Evolutionary conservation across 2,329 filamentous ascomycete species (phyloP).

Genomic region (Sporothrix euskadiensis): DNA sequence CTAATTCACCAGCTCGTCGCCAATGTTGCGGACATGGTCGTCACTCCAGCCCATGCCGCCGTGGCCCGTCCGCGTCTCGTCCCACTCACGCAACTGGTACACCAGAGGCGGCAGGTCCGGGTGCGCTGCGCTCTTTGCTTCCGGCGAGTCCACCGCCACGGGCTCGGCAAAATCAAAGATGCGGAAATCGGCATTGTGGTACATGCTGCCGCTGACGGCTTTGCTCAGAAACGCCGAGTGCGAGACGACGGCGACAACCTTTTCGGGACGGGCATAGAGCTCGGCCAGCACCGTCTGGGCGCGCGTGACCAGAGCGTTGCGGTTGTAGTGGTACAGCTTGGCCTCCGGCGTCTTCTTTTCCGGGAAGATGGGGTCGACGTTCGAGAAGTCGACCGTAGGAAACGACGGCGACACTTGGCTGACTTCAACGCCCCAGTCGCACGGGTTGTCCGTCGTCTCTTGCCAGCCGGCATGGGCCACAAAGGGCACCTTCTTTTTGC

Average conservation of each 20-base stretch:
- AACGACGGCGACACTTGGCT: conserved; percentile 50
- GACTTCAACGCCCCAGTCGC: conserved; percentile 60
- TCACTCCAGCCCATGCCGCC: conserved; percentile 55
- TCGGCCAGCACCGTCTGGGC: conserved; percentile 53
- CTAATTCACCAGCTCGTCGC: conserved; percentile 35
- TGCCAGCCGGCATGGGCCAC: conserved; percentile 65
- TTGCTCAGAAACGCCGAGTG: conserved; percentile 65
- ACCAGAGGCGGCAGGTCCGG: conserved; percentile 30
- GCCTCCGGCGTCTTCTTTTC: conserved; percentile 57
- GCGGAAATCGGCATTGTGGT: conserved; percentile 64
- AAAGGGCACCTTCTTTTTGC: conserved; percentile 50
- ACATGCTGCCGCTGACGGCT: conserved; percentile 57
- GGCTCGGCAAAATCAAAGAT: conserved; percentile 56
- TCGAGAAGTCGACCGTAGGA: conserved; percentile 57
- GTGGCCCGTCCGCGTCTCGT: conserved; percentile 48
- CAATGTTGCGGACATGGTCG: conserved; percentile 39
- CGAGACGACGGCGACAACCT: conserved; percentile 63
- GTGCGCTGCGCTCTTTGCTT: conserved; percentile 6
- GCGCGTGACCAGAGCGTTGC: conserved; percentile 54
- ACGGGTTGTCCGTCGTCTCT: conserved; percentile 55
- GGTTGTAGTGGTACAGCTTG: conserved; percentile 54
- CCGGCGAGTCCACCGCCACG: neutral
- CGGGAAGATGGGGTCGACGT: conserved; percentile 61
- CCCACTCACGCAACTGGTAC: conserved; percentile 48
- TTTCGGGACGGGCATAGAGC: conserved; percentile 57